phyloP scores from a whole-genome alignment of 1,139 yeast genomes.

The Yamadazyma taylorii region DNA sequence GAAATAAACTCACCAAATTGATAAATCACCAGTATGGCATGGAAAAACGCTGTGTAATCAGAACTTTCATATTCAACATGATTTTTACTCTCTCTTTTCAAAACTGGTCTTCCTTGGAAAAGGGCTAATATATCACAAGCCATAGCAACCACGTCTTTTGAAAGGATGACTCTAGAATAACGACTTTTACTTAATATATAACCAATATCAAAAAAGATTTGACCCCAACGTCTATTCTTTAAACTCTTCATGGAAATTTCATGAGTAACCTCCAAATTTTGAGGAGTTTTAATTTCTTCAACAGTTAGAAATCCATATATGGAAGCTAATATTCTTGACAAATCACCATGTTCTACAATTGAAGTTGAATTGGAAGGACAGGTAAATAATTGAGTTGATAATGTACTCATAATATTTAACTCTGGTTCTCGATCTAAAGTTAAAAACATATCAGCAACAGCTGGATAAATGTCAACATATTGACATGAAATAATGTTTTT shows the following conservation, averaged over 20 bases:
- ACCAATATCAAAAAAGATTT: conserved; percentile 80
- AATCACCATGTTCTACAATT: conserved; percentile 67
- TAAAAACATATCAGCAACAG: conserved; percentile 71
- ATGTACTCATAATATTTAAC: conserved; percentile 65
- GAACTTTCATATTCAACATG: conserved; percentile 93
- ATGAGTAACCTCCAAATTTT: conserved; percentile 40
- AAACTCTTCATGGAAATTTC: conserved; percentile 50
- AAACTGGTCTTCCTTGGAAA: conserved; percentile 79
- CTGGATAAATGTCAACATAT: conserved; percentile 81
- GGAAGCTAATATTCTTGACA: conserved; percentile 65
- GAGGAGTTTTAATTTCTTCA: conserved; percentile 52
- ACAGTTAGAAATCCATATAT: conserved; percentile 65
- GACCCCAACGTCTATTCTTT: conserved; percentile 81
- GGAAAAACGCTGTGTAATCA: conserved; percentile 80
- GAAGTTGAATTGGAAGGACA: conserved; percentile 77
- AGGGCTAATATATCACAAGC: conserved; percentile 64
- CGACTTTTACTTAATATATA: conserved; percentile 72
- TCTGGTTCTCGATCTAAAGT: conserved; percentile 82
- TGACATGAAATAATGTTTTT: conserved; percentile 69
- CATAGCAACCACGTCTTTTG: conserved; percentile 41
- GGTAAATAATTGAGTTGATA: conserved; percentile 86
- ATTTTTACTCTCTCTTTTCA: conserved; percentile 71
- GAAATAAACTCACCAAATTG: conserved; percentile 62
- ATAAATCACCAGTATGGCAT: conserved; percentile 69
- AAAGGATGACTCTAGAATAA: conserved; percentile 41